These are phyloP conservation scores for Scenedesmus sp. DNA, from an alignment of 163 green algal species.

Conservation along the genomic window DNA sequence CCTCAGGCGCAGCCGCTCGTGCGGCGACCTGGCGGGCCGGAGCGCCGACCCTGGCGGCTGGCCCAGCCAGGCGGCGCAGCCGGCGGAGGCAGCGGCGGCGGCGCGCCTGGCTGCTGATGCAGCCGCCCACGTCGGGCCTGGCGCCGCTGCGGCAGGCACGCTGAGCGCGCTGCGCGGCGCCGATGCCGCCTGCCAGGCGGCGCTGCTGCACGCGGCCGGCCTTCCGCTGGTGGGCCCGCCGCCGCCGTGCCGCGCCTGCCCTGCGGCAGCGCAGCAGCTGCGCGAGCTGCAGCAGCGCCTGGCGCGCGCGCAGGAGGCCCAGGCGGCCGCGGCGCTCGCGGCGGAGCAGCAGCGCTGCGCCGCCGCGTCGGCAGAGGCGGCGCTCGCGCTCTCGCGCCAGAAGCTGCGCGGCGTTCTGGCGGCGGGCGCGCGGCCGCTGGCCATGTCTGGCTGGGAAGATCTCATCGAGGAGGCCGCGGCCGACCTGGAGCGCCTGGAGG, in stretches of 20 bases:
- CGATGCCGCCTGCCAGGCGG: slow-evolving; percentile 18
- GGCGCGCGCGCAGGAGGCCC: background rate
- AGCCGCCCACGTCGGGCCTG: background rate
- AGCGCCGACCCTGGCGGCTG: background rate
- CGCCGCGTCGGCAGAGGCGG: slow-evolving; percentile 36
- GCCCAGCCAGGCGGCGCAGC: background rate
- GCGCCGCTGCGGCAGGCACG: background rate
- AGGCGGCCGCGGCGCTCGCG: too few relatives aligned
- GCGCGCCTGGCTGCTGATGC: background rate
- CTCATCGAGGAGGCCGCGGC: slow-evolving; percentile 65
- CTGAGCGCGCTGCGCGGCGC: background rate
- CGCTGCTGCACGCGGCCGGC: slow-evolving; percentile 1
- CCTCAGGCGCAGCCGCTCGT: slow-evolving; percentile 22
- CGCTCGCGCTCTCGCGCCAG: slow-evolving; percentile 39
- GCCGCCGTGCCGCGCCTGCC: slow-evolving; percentile 11
- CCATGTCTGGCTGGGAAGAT: slow-evolving; percentile 59
- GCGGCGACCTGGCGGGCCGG: slow-evolving; percentile 9
- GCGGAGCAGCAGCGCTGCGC: slow-evolving; percentile 46
- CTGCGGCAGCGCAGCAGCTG: slow-evolving; percentile 28
- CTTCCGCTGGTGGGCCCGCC: slow-evolving; percentile 16
- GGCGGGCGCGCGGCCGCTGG: slow-evolving; percentile 43
- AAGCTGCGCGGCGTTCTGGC: slow-evolving; percentile 19
- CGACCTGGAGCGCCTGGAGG: slow-evolving; percentile 63
- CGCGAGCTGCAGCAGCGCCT: slow-evolving; percentile 32
- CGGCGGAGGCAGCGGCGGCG: background rate